Conservation (phyloP, 2,329 filamentous ascomycete genomes). For the Xylaria sp. region DNA sequence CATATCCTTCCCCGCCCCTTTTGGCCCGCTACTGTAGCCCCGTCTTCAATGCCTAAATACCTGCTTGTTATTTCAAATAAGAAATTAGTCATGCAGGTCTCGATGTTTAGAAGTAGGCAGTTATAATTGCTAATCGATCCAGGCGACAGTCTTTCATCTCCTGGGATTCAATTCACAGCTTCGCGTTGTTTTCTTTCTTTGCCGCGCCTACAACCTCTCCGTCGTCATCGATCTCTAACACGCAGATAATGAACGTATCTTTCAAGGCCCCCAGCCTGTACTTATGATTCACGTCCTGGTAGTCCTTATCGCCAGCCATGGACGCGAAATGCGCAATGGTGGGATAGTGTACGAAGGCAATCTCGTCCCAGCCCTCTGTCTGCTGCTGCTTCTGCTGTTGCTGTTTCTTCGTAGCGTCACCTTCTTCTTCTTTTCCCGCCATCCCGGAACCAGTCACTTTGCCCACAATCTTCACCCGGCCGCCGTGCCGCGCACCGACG, state of each 20-base stretch:
- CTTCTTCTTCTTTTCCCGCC: not conserved
- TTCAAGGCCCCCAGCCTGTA: slow-evolving; percentile 43
- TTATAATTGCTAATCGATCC: not conserved
- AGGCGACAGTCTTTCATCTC: not conserved
- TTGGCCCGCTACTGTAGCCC: not conserved
- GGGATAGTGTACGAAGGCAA: slow-evolving; percentile 73
- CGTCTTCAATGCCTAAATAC: not conserved
- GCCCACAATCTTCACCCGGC: slow-evolving; percentile 70
- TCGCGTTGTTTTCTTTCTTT: slow-evolving; percentile 5
- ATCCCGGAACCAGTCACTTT: slow-evolving; percentile 57
- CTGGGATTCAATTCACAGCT: not conserved
- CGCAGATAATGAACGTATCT: slow-evolving; percentile 45
- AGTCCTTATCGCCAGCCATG: slow-evolving; percentile 50
- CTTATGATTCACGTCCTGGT: slow-evolving; percentile 43
- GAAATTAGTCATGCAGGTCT: not conserved
- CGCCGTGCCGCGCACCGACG: slow-evolving; percentile 65
- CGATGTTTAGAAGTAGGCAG: not conserved
- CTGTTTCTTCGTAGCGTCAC: not conserved
- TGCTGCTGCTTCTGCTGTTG: not conserved
- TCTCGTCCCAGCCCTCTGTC: slow-evolving; percentile 66
- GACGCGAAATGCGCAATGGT: slow-evolving; percentile 70
- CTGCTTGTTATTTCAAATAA: not conserved
- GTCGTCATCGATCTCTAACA: slow-evolving; percentile 43
- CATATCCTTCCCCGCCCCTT: not conserved
- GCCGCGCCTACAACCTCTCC: slow-evolving; percentile 32